Percentiles rank a stretch among this genome's conserved stretches.
These are phyloP conservation scores for Cucumis cinereus DNA, from an alignment of 306 rosid species.

Conservation along the genomic window DNA sequence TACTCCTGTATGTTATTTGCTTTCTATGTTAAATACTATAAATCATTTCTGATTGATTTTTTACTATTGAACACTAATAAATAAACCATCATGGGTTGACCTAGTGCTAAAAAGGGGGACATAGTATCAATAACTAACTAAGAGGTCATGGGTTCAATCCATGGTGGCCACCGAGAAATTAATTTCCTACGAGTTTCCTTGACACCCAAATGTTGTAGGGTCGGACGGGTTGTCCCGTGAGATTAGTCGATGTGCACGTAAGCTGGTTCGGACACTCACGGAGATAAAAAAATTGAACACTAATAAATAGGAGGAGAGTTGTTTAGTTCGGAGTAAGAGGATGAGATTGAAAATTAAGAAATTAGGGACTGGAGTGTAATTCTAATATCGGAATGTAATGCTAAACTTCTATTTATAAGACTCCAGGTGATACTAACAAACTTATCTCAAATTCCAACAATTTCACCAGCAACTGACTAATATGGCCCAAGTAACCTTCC, in stretches of 20 bases:
- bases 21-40: background rate
- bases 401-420: background rate
- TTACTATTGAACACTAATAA: background rate
- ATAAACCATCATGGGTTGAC: no score
- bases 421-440: background rate
- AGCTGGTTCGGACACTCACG: no score
- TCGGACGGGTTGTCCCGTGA: no score
- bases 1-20: background rate
- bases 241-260: no score
- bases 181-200: no score
- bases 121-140: no score
- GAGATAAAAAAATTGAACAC: no score
- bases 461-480: background rate
- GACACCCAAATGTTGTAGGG: no score
- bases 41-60: background rate
- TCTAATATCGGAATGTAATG: background rate
- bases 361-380: background rate
- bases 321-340: background rate
- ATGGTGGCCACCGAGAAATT: no score
- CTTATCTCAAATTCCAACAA: background rate
- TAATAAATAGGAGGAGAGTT: background rate
- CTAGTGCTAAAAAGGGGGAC: no score
- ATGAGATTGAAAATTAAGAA: background rate
- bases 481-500: background rate
- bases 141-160: no score